Evolutionary conservation across 768 basidiomycete genomes (phyloP).

Genomic region (Candolleomyces aberdarensis): DNA sequence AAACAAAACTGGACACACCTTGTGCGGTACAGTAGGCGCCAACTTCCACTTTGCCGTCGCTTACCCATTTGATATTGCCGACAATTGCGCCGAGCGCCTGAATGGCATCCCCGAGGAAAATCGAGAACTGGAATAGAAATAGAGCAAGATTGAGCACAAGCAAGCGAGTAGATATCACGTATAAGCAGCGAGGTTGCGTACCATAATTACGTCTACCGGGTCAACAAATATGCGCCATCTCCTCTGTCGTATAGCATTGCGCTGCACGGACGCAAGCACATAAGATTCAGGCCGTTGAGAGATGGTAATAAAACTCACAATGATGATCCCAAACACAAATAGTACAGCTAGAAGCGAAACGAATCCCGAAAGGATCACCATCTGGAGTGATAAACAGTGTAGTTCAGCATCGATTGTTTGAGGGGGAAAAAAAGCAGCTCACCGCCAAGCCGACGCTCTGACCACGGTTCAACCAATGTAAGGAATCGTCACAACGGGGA

Average conservation of each 20-base stretch:
- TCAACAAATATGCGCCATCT: neutral
- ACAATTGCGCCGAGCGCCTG: conserved; percentile 31
- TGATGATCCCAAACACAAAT: neutral
- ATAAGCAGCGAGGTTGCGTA: neutral
- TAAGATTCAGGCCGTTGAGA: too few relatives aligned
- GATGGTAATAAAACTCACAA: neutral
- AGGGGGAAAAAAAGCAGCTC: neutral
- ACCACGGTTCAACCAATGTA: neutral
- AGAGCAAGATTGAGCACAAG: neutral
- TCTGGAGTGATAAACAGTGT: neutral
- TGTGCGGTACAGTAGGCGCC: conserved; percentile 31
- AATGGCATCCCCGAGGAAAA: conserved; percentile 20
- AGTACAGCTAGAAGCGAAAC: neutral
- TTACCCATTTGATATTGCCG: conserved; percentile 26
- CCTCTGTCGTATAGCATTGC: neutral
- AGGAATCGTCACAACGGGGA: neutral
- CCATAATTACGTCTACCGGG: neutral
- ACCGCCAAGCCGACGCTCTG: neutral
- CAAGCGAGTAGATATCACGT: too few relatives aligned
- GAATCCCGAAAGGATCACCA: neutral
- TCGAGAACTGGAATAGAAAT: neutral
- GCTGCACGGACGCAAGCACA: neutral
- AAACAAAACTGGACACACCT: conserved; percentile 10
- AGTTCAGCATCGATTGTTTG: neutral
- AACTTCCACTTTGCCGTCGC: conserved; percentile 22